Percentiles rank a stretch among this genome's conserved stretches.
Conservation (phyloP, 1,139 yeast genomes). For the Debaryomycetaceae sp. region DNA sequence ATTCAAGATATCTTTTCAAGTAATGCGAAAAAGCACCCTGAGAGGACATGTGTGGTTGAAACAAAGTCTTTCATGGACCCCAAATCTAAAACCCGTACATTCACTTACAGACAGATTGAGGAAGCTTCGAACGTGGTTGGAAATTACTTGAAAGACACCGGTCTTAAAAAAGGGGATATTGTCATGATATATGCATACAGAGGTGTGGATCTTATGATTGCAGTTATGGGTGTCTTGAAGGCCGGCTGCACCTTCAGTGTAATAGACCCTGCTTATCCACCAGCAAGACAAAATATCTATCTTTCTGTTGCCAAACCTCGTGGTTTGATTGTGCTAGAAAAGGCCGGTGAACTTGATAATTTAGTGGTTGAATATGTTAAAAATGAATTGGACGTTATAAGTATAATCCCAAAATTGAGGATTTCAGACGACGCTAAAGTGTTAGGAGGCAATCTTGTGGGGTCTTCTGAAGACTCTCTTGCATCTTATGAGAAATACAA, state of each 20-base stretch:
- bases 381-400: slow-evolving; percentile 65
- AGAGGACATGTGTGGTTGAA: slow-evolving; percentile 86
- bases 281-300: slow-evolving; percentile 93
- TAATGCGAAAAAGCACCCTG: slow-evolving; percentile 81
- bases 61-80: slow-evolving; percentile 69
- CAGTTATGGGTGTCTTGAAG: slow-evolving; percentile 95
- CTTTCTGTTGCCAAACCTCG: slow-evolving; percentile 89
- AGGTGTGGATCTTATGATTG: slow-evolving; percentile 94
- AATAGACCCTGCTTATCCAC: slow-evolving; percentile 98
- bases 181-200: slow-evolving; percentile 97
- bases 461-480: slow-evolving; percentile 46
- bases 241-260: slow-evolving; percentile 99
- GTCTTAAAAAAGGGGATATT: slow-evolving; percentile 86
- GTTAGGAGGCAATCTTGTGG: slow-evolving; percentile 49
- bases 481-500: slow-evolving; percentile 42
- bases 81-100: slow-evolving; percentile 58
- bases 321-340: slow-evolving; percentile 83
- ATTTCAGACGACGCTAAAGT: slow-evolving; percentile 75
- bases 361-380: slow-evolving; percentile 74
- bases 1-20: slow-evolving; percentile 90
- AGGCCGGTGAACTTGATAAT: slow-evolving; percentile 80
- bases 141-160: slow-evolving; percentile 75
- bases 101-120: slow-evolving; percentile 81
- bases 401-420: slow-evolving; percentile 75
- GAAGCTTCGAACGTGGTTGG: slow-evolving; percentile 95